A percentile compares a stretch with the other conserved stretches of the same genome.
Conservation (phyloP, 441 rosid genomes). For the Gossypium schwendimanii region DNA sequence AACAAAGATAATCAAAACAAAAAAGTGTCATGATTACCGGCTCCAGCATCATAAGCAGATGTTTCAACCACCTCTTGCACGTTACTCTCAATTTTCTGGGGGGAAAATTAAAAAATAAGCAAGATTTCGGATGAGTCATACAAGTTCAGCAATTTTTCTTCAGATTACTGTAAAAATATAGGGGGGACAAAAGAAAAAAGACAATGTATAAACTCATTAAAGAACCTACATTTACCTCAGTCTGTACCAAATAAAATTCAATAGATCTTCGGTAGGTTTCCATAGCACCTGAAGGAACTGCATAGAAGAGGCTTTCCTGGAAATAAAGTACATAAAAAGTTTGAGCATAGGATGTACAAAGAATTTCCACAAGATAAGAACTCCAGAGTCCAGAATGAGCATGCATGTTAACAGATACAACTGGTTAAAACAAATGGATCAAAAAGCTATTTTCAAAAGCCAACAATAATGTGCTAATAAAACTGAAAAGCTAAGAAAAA, state of each 20-base stretch:
- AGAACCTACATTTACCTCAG: conserved; percentile 46
- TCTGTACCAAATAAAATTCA: conserved; percentile 59
- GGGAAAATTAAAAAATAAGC: conserved; percentile 5
- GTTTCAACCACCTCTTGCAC: conserved; percentile 88
- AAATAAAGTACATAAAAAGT: conserved; percentile 20
- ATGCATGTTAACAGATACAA: background rate
- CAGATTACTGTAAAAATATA: conserved; percentile 1
- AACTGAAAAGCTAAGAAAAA: conserved; percentile 4
- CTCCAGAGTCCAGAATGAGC: background rate
- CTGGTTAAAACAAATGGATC: background rate
- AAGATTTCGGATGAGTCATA: background rate
- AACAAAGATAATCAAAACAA: conserved; percentile 10
- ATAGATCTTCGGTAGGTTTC: conserved; percentile 71
- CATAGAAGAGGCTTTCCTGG: conserved; percentile 96
- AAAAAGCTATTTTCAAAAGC: conserved; percentile 3
- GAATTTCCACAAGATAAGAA: background rate
- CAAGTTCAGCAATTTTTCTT: background rate
- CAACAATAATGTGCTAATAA: conserved; percentile 11
- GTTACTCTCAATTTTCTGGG: conserved; percentile 65
- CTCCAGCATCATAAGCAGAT: conserved; percentile 56
- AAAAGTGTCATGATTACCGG: conserved; percentile 46
- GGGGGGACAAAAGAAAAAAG: conserved; percentile 6
- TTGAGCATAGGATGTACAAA: background rate
- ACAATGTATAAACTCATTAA: conserved; percentile 9
- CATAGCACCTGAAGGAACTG: conserved; percentile 82